phyloP scores from a whole-genome alignment of 257 asterid genomes.

The Przewalskia tangutica region DNA sequence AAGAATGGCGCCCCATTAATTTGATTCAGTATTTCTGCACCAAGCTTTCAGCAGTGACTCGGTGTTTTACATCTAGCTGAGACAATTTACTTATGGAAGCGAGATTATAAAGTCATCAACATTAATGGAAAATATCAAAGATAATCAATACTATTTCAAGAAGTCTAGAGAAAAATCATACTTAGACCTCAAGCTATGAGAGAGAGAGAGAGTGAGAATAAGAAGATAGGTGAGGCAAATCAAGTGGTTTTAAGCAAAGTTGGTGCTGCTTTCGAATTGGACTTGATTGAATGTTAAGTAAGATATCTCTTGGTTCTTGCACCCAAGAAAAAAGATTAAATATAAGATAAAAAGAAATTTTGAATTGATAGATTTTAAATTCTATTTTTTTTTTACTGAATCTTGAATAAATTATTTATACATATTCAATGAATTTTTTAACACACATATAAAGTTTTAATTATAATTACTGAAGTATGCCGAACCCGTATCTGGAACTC shows the following conservation, averaged over 20 bases:
- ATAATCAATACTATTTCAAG: slow-evolving; percentile 15
- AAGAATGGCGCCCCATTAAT: slow-evolving; percentile 58
- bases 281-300: slow-evolving; percentile 22
- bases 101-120: neutral
- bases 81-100: neutral
- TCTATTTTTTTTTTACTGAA: no score
- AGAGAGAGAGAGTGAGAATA: slow-evolving; percentile 5
- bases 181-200: slow-evolving; percentile 43
- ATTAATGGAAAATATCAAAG: neutral
- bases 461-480: no score
- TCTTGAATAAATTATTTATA: no score
- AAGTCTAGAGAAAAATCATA: slow-evolving; percentile 24
- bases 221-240: slow-evolving; percentile 19
- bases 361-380: no score
- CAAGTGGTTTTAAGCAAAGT: slow-evolving; percentile 57
- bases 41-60: neutral
- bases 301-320: slow-evolving; percentile 13
- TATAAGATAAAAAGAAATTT: slow-evolving; percentile 12
- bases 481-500: no score
- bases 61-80: neutral
- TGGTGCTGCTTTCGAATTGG: slow-evolving; percentile 41
- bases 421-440: no score
- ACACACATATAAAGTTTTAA: no score
- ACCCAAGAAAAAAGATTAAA: neutral
- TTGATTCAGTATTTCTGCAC: neutral